phyloP scores from a whole-genome alignment of 192 early-diverging fungal species.

The Podila epicladia region DNA sequence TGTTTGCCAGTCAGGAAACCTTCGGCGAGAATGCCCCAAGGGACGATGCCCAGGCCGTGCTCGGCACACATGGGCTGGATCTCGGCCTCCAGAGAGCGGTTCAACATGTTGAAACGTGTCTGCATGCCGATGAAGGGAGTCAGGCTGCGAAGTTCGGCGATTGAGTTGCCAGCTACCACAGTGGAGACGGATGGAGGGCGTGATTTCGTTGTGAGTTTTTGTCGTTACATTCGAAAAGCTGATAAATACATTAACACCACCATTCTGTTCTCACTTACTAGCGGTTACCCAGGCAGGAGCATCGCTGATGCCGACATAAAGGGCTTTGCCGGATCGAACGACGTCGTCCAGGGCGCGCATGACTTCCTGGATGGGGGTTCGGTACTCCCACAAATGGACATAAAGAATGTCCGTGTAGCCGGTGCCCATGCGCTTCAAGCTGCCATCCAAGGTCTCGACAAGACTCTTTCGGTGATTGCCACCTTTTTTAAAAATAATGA shows the following conservation, averaged over 20 bases:
- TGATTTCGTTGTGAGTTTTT: not conserved
- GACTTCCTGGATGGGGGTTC: slow-evolving; percentile 73
- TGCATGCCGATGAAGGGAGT: slow-evolving; percentile 46
- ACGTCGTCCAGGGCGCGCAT: slow-evolving; percentile 76
- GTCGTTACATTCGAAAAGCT: not conserved
- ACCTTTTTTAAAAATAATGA: slow-evolving; percentile 11
- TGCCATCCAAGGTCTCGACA: slow-evolving; percentile 61
- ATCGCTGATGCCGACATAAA: slow-evolving; percentile 61
- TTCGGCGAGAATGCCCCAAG: slow-evolving; percentile 67
- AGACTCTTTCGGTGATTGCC: slow-evolving; percentile 56
- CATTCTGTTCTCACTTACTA: slow-evolving; percentile 9
- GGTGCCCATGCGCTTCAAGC: slow-evolving; percentile 61
- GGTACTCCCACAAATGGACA: slow-evolving; percentile 57
- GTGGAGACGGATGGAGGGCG: not conserved
- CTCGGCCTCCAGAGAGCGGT: slow-evolving; percentile 43
- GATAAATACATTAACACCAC: not conserved
- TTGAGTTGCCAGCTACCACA: slow-evolving; percentile 17
- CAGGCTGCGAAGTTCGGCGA: slow-evolving; percentile 39
- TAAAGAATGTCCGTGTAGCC: slow-evolving; percentile 58
- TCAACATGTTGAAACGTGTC: slow-evolving; percentile 40
- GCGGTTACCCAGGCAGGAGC: slow-evolving; percentile 66
- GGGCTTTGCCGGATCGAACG: slow-evolving; percentile 68
- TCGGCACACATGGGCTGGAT: slow-evolving; percentile 51
- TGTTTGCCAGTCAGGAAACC: slow-evolving; percentile 61
- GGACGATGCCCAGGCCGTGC: slow-evolving; percentile 49